A percentile compares a stretch with the other conserved stretches of the same genome.
Conservation (phyloP, 106 monocot species). For the Vanilla planifolia region DNA sequence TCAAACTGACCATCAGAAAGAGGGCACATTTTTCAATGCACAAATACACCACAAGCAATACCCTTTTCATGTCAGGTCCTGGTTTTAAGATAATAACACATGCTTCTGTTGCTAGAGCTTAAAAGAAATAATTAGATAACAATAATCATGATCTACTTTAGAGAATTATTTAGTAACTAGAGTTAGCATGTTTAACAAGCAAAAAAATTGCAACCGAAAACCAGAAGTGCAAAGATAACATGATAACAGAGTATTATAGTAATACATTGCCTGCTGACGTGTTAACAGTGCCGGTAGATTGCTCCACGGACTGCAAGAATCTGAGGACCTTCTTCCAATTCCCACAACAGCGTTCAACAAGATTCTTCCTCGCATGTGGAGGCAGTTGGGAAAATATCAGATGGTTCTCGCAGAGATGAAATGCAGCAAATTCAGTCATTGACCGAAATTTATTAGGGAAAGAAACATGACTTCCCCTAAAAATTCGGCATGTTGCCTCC, state of each 20-base stretch:
- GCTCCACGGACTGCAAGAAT: slow-evolving; percentile 84
- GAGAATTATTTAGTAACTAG: no score
- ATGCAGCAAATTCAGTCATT: slow-evolving; percentile 73
- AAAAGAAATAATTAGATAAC: no score
- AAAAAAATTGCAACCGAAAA: no score
- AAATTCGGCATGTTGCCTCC: slow-evolving; percentile 70
- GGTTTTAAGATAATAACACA: no score
- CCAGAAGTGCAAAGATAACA: no score
- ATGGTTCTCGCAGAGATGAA: slow-evolving; percentile 36
- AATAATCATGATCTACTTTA: no score
- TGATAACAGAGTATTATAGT: slow-evolving; percentile 17
- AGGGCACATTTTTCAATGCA: no score
- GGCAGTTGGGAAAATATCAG: slow-evolving; percentile 37
- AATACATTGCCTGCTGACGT: slow-evolving; percentile 94
- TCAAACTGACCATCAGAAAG: no score
- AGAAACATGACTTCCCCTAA: slow-evolving; percentile 31
- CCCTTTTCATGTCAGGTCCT: no score
- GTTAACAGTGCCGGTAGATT: slow-evolving; percentile 57
- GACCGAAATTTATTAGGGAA: slow-evolving; percentile 48
- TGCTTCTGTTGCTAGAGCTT: no score
- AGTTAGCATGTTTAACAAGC: no score
- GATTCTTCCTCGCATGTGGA: slow-evolving; percentile 23
- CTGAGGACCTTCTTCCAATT: slow-evolving; percentile 94
- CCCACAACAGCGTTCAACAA: slow-evolving; percentile 64
- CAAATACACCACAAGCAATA: no score